Evolutionary conservation across 352 stramenopile species (phyloP), one percentile per base, ranked within the genome.

Genomic region (Pythium dissotocum): DNA sequence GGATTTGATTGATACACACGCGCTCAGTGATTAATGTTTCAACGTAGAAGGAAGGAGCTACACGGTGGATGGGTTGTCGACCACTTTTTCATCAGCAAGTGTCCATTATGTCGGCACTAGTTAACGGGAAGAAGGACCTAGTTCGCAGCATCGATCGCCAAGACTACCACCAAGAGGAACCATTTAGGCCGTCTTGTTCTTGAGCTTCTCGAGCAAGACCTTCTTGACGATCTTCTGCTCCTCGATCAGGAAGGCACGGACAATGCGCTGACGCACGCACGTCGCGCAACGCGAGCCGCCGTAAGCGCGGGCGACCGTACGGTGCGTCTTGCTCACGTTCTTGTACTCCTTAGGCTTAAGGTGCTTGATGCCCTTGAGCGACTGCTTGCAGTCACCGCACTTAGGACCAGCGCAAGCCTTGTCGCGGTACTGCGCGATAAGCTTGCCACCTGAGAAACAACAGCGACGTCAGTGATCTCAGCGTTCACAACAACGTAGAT

Each of bases 171-270:
- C 33, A 38, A 38, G 33, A 38, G 33, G 33, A 38, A 38, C 33
- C 33, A 38, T 58, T 83, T 91, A 91, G 38, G 83, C 82, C 64
- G 82, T 85, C 78, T 93, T 93, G 79, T 93, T 91, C 75, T 88
- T 89, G 66, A 91, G 75, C 88, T 98, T 98, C 79, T 99, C 95
- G 49, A 94, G 82, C 66, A 99, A 88, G 62, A 99, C 90, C 86
- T 98, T 98, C 97, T 99, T 99, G 52, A 99, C 97, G 74, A 98
- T 98, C 95, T 99, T 99, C 80, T 99, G 97, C 87, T 99, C 98
- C 83, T 99, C 97, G 82, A 99, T 98, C 60, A 99, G 82, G 83
- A 99, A 99, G 44, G 98, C 97, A 78, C 98, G 89, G 44, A 99
- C 87, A 77, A 99, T 99, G 66, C 94, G 86, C 75, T 98, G 75